Evolutionary conservation across 192 early-diverging fungal species (phyloP).

Genomic region (Coemansia sp.): DNA sequence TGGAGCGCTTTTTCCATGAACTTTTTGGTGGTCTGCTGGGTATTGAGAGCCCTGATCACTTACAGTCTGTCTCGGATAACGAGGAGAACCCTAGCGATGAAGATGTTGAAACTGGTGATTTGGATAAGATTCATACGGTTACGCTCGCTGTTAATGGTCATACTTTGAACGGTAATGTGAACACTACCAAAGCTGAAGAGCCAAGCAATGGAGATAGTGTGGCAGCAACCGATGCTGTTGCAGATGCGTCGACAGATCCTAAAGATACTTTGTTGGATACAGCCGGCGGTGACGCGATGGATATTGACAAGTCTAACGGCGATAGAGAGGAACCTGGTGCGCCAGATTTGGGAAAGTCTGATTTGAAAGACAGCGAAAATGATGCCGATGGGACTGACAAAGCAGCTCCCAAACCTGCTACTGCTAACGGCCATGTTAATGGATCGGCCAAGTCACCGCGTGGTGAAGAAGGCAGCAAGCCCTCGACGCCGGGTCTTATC

Average conservation of each 20-base stretch:
- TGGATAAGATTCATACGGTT: neutral
- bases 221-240: neutral
- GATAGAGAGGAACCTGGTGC: neutral
- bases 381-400: conserved; percentile 4
- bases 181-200: neutral
- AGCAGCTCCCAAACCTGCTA: neutral
- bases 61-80: conserved; percentile 1
- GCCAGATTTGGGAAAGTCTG: neutral
- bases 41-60: conserved; percentile 23
- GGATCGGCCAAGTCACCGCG: conserved; percentile 6
- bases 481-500: conserved; percentile 52
- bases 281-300: conserved; percentile 2
- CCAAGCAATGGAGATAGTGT: neutral
- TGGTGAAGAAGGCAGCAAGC: conserved; percentile 40
- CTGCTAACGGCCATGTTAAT: conserved; percentile 9
- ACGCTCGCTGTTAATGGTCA: conserved; percentile 15
- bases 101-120: neutral
- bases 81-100: conserved; percentile 9
- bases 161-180: conserved; percentile 16
- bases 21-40: conserved; percentile 62
- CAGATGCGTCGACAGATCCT: neutral
- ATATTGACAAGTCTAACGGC: conserved; percentile 3
- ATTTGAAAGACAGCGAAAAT: conserved; percentile 1
- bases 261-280: neutral
- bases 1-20: conserved; percentile 72